Conservation (phyloP, 495 filamentous ascomycete species). For the Alectoria sarmentosa region DNA sequence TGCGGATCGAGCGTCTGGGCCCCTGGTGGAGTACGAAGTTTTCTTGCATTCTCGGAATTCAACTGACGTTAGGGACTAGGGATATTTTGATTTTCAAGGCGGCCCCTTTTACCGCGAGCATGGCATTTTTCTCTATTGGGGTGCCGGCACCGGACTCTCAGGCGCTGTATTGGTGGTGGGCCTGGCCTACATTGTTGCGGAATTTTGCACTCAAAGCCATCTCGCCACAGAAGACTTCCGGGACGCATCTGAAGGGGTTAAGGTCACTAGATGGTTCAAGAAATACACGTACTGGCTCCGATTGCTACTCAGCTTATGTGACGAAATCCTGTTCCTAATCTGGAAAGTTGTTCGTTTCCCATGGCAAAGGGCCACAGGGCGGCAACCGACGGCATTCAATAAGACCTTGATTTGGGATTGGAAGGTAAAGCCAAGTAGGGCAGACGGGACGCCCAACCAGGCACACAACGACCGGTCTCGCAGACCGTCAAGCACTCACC, state of each 20-base stretch:
- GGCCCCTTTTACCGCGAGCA: slow-evolving; percentile 12
- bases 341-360: not conserved
- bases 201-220: slow-evolving; percentile 32
- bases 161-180: slow-evolving; percentile 28
- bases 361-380: not conserved
- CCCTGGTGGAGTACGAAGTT: not conserved
- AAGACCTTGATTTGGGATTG: not conserved
- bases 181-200: slow-evolving; percentile 31
- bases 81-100: slow-evolving; percentile 30
- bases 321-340: not conserved
- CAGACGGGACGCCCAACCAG: not conserved
- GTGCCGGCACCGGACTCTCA: slow-evolving; percentile 28
- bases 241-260: not conserved
- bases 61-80: slow-evolving; percentile 1
- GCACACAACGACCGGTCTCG: not conserved
- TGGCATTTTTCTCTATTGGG: slow-evolving; percentile 29
- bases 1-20: slow-evolving; percentile 21
- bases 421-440: not conserved
- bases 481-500: not conserved
- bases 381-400: not conserved
- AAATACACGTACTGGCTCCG: slow-evolving; percentile 3
- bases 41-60: not conserved
- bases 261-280: not conserved
- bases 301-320: not conserved
- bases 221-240: slow-evolving; percentile 10